These are phyloP conservation scores for Dictyophora rubrovolvata DNA, from an alignment of 768 basidiomycete species.

Conservation along the genomic window DNA sequence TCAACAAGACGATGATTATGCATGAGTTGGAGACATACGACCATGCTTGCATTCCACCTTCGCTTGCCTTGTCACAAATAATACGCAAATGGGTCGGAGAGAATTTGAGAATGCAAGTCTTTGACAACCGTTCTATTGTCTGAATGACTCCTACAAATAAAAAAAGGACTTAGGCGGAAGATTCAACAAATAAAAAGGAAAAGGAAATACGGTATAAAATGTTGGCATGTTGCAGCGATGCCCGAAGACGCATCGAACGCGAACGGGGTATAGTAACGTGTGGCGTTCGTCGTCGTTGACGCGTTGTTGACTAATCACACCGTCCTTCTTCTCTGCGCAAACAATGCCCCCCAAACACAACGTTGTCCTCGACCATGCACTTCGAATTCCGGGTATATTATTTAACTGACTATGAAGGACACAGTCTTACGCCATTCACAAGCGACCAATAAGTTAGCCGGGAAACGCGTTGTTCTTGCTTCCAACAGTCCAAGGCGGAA, in stretches of 20 bases:
- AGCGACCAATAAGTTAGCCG: slow-evolving; percentile 47
- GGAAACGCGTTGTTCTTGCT: slow-evolving; percentile 75
- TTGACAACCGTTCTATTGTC: slow-evolving; percentile 74
- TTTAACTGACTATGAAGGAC: background rate
- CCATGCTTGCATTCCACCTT: slow-evolving; percentile 86
- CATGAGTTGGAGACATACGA: slow-evolving; percentile 35
- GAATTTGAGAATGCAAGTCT: slow-evolving; percentile 75
- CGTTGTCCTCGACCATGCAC: slow-evolving; percentile 50
- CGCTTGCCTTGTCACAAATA: slow-evolving; percentile 71
- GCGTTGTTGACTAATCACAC: background rate
- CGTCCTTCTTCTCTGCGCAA: too few species aligned
- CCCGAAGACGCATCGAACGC: slow-evolving; percentile 50
- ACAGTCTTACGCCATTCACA: slow-evolving; percentile 11
- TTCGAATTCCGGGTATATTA: slow-evolving; percentile 44
- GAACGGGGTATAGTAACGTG: background rate
- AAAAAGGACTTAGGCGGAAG: background rate
- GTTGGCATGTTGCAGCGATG: slow-evolving; percentile 45
- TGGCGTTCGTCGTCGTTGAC: background rate
- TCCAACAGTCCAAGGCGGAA: slow-evolving; percentile 79
- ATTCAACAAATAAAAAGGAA: background rate
- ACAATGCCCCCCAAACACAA: slow-evolving; percentile 31
- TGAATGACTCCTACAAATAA: slow-evolving; percentile 56
- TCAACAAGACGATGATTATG: background rate
- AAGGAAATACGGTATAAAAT: slow-evolving; percentile 40
- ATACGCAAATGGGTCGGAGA: slow-evolving; percentile 65